phyloP scores from a whole-genome alignment of 2,329 filamentous ascomycete species.

The Trichoderma gracile region DNA sequence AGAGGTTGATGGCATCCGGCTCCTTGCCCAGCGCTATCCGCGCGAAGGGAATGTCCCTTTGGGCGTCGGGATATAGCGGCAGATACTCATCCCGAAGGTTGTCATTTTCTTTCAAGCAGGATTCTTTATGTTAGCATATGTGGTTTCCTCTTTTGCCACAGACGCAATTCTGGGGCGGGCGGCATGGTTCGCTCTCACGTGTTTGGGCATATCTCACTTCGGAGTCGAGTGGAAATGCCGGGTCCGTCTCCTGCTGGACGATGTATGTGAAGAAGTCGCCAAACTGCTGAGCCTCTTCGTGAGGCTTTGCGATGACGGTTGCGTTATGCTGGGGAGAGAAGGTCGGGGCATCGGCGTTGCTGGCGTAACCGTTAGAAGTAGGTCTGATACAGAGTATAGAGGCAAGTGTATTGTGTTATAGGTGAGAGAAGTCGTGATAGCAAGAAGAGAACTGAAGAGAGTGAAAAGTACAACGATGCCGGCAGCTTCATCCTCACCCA shows the following conservation, averaged over 20 bases:
- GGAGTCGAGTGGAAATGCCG: slow-evolving; percentile 32
- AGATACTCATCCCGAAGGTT: slow-evolving; percentile 75
- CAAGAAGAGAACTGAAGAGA: background rate
- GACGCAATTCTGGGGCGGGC: background rate
- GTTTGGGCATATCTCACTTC: slow-evolving; percentile 75
- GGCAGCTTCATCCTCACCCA: slow-evolving; percentile 50
- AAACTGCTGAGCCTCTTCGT: slow-evolving; percentile 66
- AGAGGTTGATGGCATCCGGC: slow-evolving; percentile 79
- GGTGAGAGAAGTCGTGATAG: too few species aligned
- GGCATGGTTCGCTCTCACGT: slow-evolving; percentile 49
- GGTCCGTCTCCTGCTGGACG: slow-evolving; percentile 54
- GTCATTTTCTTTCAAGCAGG: slow-evolving; percentile 64
- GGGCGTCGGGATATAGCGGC: slow-evolving; percentile 62
- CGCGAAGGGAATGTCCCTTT: slow-evolving; percentile 67
- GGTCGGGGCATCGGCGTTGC: slow-evolving; percentile 44
- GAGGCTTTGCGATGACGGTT: slow-evolving; percentile 67
- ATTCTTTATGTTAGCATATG: background rate
- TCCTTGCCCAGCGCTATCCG: slow-evolving; percentile 65
- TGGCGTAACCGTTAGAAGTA: slow-evolving; percentile 25
- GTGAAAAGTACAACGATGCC: background rate
- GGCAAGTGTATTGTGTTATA: too few species aligned
- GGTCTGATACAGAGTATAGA: too few species aligned
- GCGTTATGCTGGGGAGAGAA: slow-evolving; percentile 33
- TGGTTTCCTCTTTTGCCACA: background rate
- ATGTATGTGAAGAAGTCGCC: slow-evolving; percentile 62